Evolutionary conservation across 2,329 filamentous ascomycete species (phyloP).

Genomic region (Pleomassaria siparia): DNA sequence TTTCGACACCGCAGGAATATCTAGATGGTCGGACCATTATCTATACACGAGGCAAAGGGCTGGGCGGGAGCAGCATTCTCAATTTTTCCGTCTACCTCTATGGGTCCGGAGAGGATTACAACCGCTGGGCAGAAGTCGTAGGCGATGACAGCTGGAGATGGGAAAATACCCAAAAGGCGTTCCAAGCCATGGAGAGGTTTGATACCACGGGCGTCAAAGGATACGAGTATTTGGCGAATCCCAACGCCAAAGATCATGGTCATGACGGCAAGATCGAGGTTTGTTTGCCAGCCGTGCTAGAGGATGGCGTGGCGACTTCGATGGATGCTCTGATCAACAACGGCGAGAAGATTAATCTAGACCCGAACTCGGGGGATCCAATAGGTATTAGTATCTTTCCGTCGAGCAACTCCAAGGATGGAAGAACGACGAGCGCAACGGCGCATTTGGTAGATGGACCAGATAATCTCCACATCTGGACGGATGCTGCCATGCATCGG

Average conservation of each 20-base stretch:
- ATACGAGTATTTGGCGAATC: constrained; percentile 52
- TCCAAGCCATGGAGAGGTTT: constrained; percentile 58
- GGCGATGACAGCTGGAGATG: constrained; percentile 60
- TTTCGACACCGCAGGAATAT: constrained; percentile 44
- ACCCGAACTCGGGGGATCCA: constrained; percentile 49
- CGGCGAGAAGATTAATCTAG: constrained; percentile 58
- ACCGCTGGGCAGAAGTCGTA: constrained; percentile 60
- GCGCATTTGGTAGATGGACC: constrained; percentile 45
- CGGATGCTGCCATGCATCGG: constrained; percentile 48
- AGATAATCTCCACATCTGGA: constrained; percentile 57
- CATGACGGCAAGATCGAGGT: constrained; percentile 28
- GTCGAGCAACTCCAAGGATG: constrained; percentile 41
- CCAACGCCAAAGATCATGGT: constrained; percentile 52
- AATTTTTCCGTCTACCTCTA: constrained; percentile 46
- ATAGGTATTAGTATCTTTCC: constrained; percentile 33
- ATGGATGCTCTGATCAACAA: constrained; percentile 58
- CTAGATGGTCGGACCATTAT: constrained; percentile 45
- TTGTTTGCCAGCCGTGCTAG: constrained; percentile 53
- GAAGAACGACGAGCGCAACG: constrained; percentile 36
- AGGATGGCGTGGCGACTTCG: constrained; percentile 58
- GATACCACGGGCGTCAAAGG: constrained; percentile 36
- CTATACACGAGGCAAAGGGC: constrained; percentile 51
- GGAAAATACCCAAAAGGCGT: constrained; percentile 54
- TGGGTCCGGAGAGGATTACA: constrained; percentile 62
- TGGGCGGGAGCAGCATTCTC: constrained; percentile 52